Conservation (phyloP, 1,139 yeast genomes). For the Hyphopichia burtonii region DNA sequence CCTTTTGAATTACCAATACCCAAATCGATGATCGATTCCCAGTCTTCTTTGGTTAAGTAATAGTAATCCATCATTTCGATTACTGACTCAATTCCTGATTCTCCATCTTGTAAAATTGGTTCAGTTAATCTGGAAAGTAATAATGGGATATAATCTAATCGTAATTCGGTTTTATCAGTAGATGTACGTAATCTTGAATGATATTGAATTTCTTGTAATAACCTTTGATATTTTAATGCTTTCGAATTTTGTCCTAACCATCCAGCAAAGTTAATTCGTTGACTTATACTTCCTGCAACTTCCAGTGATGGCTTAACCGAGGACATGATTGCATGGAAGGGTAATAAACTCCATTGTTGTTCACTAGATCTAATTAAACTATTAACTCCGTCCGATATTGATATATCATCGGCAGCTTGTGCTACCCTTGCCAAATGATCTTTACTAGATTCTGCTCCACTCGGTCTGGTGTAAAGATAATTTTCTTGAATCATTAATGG, state of each 20-base stretch:
- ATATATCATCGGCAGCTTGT: slow-evolving; percentile 81
- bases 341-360: slow-evolving; percentile 94
- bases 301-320: slow-evolving; percentile 77
- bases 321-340: slow-evolving; percentile 87
- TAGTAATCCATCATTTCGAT: slow-evolving; percentile 77
- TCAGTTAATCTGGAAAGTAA: slow-evolving; percentile 53
- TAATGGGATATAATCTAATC: slow-evolving; percentile 75
- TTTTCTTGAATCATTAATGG: slow-evolving; percentile 97
- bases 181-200: slow-evolving; percentile 81
- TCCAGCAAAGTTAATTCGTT: slow-evolving; percentile 74
- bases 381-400: slow-evolving; percentile 79
- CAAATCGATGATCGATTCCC: slow-evolving; percentile 83
- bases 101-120: slow-evolving; percentile 55
- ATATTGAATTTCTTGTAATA: slow-evolving; percentile 84
- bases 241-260: slow-evolving; percentile 94
- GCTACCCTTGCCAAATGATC: slow-evolving; percentile 66
- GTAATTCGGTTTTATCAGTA: slow-evolving; percentile 70
- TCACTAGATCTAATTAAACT: slow-evolving; percentile 82
- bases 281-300: slow-evolving; percentile 70
- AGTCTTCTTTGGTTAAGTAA: slow-evolving; percentile 84
- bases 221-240: slow-evolving; percentile 70
- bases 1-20: slow-evolving; percentile 63
- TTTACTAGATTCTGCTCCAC: slow-evolving; percentile 29
- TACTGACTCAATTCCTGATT: slow-evolving; percentile 64
- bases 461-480: slow-evolving; percentile 67